Base-by-base conservation (phyloP, 768 basidiomycete genomes). In the Pulveroboletus ravenelii region DNA sequence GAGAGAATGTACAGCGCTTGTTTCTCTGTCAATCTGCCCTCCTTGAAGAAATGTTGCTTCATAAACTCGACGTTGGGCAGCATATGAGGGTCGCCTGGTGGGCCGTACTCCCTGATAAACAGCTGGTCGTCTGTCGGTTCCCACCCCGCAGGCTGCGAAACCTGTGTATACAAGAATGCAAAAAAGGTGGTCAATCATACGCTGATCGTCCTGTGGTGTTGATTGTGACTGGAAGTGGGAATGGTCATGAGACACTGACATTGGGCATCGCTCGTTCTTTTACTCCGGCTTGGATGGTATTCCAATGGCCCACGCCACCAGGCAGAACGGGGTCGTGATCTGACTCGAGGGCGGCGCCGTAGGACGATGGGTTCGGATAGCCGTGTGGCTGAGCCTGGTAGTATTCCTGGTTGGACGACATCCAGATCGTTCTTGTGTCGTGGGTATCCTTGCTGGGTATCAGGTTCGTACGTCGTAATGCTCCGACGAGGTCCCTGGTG, bases 11-110 rank as follows among this genome's bases (percentile, higher is more conserved):
- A 85, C 44, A 95, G 63, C 0, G 94, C 93, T 67, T 96, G 91
- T 10, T 78, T 74, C 62, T 95, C 91, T 0, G 84, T 87, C 60
- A 96, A 63, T 15, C 87, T 71, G 0, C 93, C 93, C 64, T 95
- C 93, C 12, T 79, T 75, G 67, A 89, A 85, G 72, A 97, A 95
- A 68, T 97, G 94, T 45, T 86, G 78, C 69, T 87, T 92, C 52
- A 97, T 73, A 66, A 87, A 90, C 1, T 78, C 77, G 47, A 85
- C 78, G 62, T 92, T 89, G 17, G 91, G 87, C 54, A 81, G 81
- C 47, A 70, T 69, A 32, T 78, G 72, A 27, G 48, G 44, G 17
- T 65, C 64, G 17, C 64, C 64, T 5, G 57, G 44, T 18, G 61
- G 64, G 48, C 82, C 79, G 51, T 73, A 62, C 57, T 79, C 72